phyloP scores from a whole-genome alignment of 2,329 filamentous ascomycete species.

The Aschersonia sp. region DNA sequence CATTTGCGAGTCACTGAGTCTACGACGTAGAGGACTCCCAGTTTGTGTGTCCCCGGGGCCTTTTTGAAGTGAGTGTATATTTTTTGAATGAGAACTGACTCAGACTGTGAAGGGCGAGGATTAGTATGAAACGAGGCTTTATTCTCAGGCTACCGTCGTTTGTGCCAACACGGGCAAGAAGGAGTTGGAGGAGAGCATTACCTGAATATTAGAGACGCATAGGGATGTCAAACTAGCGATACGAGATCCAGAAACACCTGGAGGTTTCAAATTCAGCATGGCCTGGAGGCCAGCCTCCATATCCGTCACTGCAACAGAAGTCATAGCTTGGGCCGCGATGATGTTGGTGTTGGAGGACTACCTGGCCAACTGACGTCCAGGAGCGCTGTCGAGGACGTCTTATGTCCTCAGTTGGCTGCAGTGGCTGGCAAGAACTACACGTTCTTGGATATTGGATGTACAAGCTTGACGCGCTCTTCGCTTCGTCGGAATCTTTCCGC shows the following conservation, averaged over 20 bases:
- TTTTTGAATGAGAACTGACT: conserved; percentile 89
- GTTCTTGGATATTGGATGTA: too few relatives aligned
- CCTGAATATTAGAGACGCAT: conserved; percentile 82
- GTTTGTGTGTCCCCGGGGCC: conserved; percentile 85
- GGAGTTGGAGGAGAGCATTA: conserved; percentile 25
- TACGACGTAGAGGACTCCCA: conserved; percentile 99
- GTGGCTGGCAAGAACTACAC: too few relatives aligned
- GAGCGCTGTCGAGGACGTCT: too few relatives aligned
- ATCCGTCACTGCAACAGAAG: conserved; percentile 68
- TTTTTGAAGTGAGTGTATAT: conserved; percentile 97
- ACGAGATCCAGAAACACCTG: conserved; percentile 86
- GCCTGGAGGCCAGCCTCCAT: conserved; percentile 82
- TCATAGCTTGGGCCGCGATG: conserved; percentile 34
- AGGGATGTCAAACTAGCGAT: conserved; percentile 77
- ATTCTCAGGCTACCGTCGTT: too few relatives aligned
- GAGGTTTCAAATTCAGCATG: conserved; percentile 82
- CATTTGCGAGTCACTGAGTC: conserved; percentile 98
- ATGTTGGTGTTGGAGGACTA: not conserved
- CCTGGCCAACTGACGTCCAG: too few relatives aligned
- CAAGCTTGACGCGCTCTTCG: too few relatives aligned
- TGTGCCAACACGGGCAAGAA: not conserved
- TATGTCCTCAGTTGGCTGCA: too few relatives aligned
- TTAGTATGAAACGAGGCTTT: conserved; percentile 7
- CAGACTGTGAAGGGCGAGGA: conserved; percentile 46
- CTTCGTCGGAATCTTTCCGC: not conserved